A percentile compares a stretch with the other conserved stretches of the same genome.
Conservation (phyloP, 768 basidiomycete genomes). For the Boletus bicolor region DNA sequence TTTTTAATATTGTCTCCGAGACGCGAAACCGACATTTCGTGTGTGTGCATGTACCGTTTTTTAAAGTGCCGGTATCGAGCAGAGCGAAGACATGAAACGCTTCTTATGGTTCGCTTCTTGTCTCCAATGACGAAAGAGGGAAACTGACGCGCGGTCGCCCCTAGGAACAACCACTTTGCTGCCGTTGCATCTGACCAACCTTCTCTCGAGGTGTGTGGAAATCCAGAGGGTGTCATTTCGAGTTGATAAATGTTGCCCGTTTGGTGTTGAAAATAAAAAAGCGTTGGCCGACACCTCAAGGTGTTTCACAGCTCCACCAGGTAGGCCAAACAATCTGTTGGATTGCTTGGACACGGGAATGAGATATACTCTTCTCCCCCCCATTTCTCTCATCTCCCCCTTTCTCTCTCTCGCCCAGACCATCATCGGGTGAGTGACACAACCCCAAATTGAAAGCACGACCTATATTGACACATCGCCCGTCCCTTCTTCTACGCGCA, state of each 20-base stretch:
- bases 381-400: background rate
- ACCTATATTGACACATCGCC: background rate
- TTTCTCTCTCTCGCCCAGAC: conserved; percentile 37
- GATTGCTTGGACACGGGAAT: background rate
- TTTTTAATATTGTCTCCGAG: background rate
- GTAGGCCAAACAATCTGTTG: conserved; percentile 29
- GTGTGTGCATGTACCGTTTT: background rate
- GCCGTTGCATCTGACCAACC: conserved; percentile 69
- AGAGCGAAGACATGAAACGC: conserved; percentile 66
- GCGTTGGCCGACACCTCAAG: conserved; percentile 53
- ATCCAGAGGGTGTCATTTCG: background rate
- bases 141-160: background rate
- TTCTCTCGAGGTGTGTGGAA: conserved; percentile 49
- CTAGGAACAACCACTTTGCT: conserved; percentile 71
- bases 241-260: background rate
- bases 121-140: background rate
- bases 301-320: conserved; percentile 51
- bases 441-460: background rate
- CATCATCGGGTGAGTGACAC: conserved; percentile 48
- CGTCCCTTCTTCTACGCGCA: too few relatives aligned
- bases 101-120: conserved; percentile 53
- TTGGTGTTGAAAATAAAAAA: conserved; percentile 13
- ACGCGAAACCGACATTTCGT: background rate
- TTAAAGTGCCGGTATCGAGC: conserved; percentile 61
- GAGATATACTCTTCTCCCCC: background rate